Evolutionary conservation across 164 flowering plant genomes (phyloP), one percentile per base, ranked within the genome.

Genomic region (Litsea cubeba): DNA sequence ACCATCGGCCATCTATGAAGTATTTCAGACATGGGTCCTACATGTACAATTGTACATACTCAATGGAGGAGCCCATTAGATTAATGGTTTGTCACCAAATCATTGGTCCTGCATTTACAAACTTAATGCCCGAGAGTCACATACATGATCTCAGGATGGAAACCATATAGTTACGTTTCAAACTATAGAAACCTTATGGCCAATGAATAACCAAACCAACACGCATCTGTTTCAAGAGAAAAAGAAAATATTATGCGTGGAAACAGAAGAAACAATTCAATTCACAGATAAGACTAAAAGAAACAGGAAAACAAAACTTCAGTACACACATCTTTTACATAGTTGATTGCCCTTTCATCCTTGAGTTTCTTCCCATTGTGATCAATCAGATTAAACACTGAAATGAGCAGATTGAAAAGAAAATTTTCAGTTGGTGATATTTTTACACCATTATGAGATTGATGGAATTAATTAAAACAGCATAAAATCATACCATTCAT

Each of bases 401-500:
- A 32, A 68, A 78, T 49, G 72, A 40, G 24, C 18, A 66, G 12
- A 35, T 26, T 32, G 25, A 40, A 22, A 62, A 63, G 51, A n/a
- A 35, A 72, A 35, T 0, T 54, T 35, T 72, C 22, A 46, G 24
- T 40, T 40, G 18, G 51, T 2, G 70, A 35, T 32, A 58, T 26
- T 1, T 1, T 30, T 18, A 57, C 35, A 32, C 35, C 25, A 24
- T 24, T 63, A 20, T 23, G 26, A 26, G 15, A 24, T 65, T 5
- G 26, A 10, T 11, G 4, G 15, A 28, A 20, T 63, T 12, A 12
- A 71, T 18, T 40, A 54, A 35, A 62, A 57, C 28, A 72, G 20
- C 57, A 4, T 11, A 1, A 12, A 63, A 75, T 32, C 72, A 60
- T 83, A 94, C 98, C 97, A 84, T 95, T 97, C 98, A 95, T 95